Evolutionary conservation across 371 early-diverging fungal species (phyloP).

Genomic region (Mortierella sp.): DNA sequence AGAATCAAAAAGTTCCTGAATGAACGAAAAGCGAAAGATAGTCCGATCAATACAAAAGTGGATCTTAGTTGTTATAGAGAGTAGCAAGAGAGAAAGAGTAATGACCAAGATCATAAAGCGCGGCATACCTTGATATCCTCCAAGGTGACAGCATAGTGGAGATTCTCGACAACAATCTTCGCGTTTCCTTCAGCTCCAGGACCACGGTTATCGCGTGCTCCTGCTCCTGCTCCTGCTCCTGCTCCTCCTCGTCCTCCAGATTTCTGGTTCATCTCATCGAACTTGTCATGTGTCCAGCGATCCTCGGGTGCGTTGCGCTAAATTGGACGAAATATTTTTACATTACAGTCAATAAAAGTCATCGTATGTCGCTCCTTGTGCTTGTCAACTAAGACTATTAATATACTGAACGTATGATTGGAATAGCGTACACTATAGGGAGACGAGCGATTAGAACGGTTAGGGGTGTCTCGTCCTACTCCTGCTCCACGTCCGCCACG

Average conservation of each 20-base stretch:
- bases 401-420: too few relatives aligned
- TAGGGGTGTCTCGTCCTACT: conserved; percentile 49
- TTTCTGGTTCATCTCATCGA: conserved; percentile 20
- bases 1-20: conserved; percentile 43
- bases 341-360: too few relatives aligned
- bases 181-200: conserved; percentile 14
- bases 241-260: conserved; percentile 13
- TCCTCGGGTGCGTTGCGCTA: conserved; percentile 36
- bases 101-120: too few relatives aligned
- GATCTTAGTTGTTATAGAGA: too few relatives aligned
- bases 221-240: not conserved
- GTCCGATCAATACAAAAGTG: too few relatives aligned
- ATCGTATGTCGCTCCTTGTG: too few relatives aligned
- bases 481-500: conserved; percentile 34
- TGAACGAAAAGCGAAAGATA: not conserved
- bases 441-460: conserved; percentile 39
- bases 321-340: not conserved
- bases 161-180: conserved; percentile 64
- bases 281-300: conserved; percentile 54
- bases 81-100: too few relatives aligned
- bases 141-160: conserved; percentile 74
- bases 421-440: conserved; percentile 30
- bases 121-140: conserved; percentile 77
- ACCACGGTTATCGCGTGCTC: not conserved
- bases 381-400: too few relatives aligned